Percentiles rank a stretch among this genome's conserved stretches.
Conservation (phyloP, 495 filamentous ascomycete species). For the Aspergillus carlsbadensis region DNA sequence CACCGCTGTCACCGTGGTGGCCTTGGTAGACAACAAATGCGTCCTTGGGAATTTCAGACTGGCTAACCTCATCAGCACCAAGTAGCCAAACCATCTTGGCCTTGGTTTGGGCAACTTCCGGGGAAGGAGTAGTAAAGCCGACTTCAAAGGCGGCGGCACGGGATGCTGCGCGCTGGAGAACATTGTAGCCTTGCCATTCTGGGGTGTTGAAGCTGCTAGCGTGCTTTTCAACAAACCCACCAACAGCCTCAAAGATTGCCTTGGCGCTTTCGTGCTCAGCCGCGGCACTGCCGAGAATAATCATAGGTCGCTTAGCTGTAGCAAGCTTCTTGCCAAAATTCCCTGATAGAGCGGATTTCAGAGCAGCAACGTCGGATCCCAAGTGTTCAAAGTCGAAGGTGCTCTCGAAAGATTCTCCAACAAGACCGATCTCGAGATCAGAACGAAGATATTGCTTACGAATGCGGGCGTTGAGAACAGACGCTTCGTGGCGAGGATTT, state of each 20-base stretch:
- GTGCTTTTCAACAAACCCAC: conserved; percentile 88
- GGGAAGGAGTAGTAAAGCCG: conserved; percentile 83
- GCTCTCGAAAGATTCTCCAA: conserved; percentile 86
- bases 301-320: conserved; percentile 89
- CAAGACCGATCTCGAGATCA: conserved; percentile 87
- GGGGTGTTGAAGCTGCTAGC: conserved; percentile 79
- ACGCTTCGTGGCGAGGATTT: conserved; percentile 92
- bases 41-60: conserved; percentile 81
- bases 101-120: conserved; percentile 70
- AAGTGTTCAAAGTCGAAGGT: conserved; percentile 93
- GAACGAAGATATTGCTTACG: conserved; percentile 96
- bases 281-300: conserved; percentile 86
- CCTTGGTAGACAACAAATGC: conserved; percentile 98
- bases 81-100: conserved; percentile 97
- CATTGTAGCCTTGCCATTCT: conserved; percentile 97
- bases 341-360: conserved; percentile 84
- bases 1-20: conserved; percentile 93
- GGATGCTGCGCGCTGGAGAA: conserved; percentile 90
- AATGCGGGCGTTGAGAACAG: conserved; percentile 92
- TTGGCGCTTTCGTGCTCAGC: conserved; percentile 88
- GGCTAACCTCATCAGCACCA: conserved; percentile 85
- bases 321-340: conserved; percentile 87
- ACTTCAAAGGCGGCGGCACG: conserved; percentile 91
- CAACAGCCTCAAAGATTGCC: conserved; percentile 86
- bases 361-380: conserved; percentile 67